Evolutionary conservation across 805 yeast genomes (phyloP), one percentile per base, ranked within the genome.

Genomic region (Gaillardinia entomophila): DNA sequence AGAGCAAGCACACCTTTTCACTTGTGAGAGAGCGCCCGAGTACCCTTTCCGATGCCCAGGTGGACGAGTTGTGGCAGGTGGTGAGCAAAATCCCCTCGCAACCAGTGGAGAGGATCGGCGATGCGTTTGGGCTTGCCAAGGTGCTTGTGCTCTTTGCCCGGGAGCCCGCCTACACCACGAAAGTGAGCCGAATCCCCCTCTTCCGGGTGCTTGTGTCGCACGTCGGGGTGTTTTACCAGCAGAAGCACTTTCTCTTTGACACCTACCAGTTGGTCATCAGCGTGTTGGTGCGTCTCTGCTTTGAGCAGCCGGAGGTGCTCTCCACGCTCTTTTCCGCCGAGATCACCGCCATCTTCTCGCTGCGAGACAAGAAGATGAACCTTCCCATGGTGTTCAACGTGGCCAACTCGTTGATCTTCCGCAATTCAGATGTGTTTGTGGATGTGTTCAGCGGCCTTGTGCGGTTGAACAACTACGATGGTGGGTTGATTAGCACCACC

Each of bases 301-400:
- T 80, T 51, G 97, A 88, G 53, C 71, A 76, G 3, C 51, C 60
- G 0, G 68, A 65, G 0, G 57, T 73, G 10, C 58, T 86, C 4
- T 60, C 64, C 18, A 59, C 60, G 7, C 57, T 72, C 24, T 73
- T 85, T 46, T 45, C 57, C 1, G 60, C 68, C 15, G 87, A 80
- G 35, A 50, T 84, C 8, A 51, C 66, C 3, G 62, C 57, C 16
- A 57, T 66, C 19, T 67, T 78, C 29, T 29, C 31, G 26, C 12
- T 32, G 33, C n/a, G 27, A 28, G 15, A 25, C 30, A 13, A 31
- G 34, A 12, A 40, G 41, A 29, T 6, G 33, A 34, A 6, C 18
- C 51, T 78, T 26, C 51, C 60, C 12, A 42, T 64, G 2, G 38
- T 73, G 15, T 42, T 81, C 5, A 73, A 71, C 25, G 84, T 78